These are phyloP conservation scores for Hymenoscyphus occultus DNA, from an alignment of 2,329 filamentous ascomycete species.

Conservation along the genomic window DNA sequence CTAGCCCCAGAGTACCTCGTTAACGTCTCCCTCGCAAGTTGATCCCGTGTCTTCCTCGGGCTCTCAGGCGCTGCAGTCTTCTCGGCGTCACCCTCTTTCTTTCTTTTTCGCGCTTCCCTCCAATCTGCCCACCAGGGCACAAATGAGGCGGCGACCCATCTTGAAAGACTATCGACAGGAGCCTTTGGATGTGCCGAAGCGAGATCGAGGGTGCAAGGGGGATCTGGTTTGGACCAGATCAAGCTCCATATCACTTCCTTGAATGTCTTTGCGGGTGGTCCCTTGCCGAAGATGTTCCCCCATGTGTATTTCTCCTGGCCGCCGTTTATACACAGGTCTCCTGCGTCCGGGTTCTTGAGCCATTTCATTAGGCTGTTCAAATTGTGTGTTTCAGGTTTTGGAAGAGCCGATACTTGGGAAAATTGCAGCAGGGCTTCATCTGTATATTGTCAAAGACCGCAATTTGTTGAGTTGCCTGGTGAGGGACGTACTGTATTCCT, in stretches of 20 bases:
- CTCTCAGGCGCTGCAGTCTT: neutral
- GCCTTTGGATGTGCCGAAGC: neutral
- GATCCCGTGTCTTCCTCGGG: neutral
- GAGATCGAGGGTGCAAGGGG: conserved; percentile 5
- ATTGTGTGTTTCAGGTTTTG: conserved; percentile 11
- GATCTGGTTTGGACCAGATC: conserved; percentile 8
- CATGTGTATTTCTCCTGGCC: conserved; percentile 6
- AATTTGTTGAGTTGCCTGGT: neutral
- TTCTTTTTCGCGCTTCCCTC: neutral
- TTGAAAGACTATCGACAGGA: conserved; percentile 6
- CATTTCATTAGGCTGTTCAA: conserved; percentile 12
- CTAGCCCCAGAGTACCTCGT: conserved; percentile 7
- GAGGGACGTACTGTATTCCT: conserved; percentile 16
- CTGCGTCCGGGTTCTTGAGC: neutral
- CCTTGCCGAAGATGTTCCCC: conserved; percentile 9
- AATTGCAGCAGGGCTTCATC: conserved; percentile 17
- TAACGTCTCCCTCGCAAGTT: neutral
- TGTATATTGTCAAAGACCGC: neutral
- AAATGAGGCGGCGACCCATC: conserved; percentile 10
- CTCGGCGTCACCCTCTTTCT: neutral
- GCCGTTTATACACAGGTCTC: conserved; percentile 11
- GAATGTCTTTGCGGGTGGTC: neutral
- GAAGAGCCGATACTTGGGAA: conserved; percentile 14
- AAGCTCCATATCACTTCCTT: conserved; percentile 9
- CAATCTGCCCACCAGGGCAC: conserved; percentile 2